Conservation (phyloP, 2,329 filamentous ascomycete species). For the Thielaviopsis musarum region DNA sequence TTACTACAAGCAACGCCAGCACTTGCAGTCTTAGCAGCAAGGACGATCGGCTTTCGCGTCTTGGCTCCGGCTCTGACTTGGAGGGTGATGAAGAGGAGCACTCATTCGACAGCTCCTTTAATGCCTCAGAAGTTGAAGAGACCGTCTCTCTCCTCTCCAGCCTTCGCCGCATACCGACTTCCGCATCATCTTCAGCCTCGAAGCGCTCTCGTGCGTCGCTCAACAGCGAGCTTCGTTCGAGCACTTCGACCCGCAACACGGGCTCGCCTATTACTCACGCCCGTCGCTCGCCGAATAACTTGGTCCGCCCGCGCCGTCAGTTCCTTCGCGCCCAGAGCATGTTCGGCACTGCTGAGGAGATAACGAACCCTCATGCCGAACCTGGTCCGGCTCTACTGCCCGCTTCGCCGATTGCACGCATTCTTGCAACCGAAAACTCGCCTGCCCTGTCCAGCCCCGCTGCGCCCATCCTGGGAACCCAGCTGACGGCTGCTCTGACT, state of each 20-base stretch:
- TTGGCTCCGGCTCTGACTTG: conserved; percentile 25
- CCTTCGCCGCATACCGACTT: conserved; percentile 41
- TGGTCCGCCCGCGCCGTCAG: conserved; percentile 66
- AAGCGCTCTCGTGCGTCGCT: conserved; percentile 22
- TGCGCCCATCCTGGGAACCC: conserved; percentile 19
- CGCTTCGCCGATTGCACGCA: background rate
- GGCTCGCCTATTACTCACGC: conserved; percentile 62
- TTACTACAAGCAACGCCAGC: conserved; percentile 7
- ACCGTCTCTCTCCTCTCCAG: conserved; percentile 31
- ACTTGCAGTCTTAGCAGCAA: conserved; percentile 7
- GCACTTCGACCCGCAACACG: conserved; percentile 6
- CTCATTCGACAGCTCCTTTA: conserved; percentile 8
- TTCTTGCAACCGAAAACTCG: background rate
- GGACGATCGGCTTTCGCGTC: conserved; percentile 18
- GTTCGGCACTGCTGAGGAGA: conserved; percentile 83
- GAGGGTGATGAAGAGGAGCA: conserved; percentile 3
- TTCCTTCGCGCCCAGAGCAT: conserved; percentile 90
- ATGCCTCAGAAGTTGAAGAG: conserved; percentile 6
- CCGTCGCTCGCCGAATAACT: conserved; percentile 55
- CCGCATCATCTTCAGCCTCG: conserved; percentile 47
- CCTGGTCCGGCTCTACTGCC: conserved; percentile 20
- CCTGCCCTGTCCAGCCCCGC: background rate
- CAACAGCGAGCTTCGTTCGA: background rate
- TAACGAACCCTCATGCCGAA: conserved; percentile 55
- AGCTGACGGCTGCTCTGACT: conserved; percentile 25